phyloP scores from a whole-genome alignment of 2,329 filamentous ascomycete genomes.

The Hypoxylon sp. region DNA sequence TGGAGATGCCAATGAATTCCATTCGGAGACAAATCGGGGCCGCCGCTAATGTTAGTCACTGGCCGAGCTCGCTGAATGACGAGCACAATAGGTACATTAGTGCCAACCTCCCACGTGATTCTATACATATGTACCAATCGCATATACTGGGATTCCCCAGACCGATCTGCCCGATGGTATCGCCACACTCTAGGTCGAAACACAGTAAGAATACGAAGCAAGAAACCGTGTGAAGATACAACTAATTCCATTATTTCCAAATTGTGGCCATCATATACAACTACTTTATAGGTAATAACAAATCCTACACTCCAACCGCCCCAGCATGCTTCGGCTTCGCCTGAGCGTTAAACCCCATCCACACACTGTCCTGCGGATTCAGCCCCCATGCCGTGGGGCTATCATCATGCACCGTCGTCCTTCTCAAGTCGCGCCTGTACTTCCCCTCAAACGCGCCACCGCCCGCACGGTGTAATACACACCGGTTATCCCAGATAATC shows the following conservation, averaged over 20 bases:
- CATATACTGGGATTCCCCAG: background rate
- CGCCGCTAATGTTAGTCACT: background rate
- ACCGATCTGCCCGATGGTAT: too few species aligned
- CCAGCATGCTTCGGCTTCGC: slow-evolving; percentile 30
- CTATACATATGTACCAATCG: background rate
- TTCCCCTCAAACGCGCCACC: slow-evolving; percentile 64
- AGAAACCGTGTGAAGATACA: background rate
- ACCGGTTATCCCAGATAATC: slow-evolving; percentile 72
- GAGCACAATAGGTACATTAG: background rate
- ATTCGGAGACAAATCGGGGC: slow-evolving; percentile 4
- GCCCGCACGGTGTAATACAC: slow-evolving; percentile 68
- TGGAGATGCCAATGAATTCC: background rate
- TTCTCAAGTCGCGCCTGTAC: slow-evolving; percentile 67
- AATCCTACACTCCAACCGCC: slow-evolving; percentile 22
- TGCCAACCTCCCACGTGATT: slow-evolving; percentile 12
- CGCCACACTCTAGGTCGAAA: background rate
- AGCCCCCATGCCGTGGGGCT: slow-evolving; percentile 58
- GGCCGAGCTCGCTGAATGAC: background rate
- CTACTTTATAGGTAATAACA: background rate
- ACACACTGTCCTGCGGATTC: slow-evolving; percentile 50
- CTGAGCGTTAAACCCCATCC: slow-evolving; percentile 46
- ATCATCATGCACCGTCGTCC: slow-evolving; percentile 69
- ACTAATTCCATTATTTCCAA: background rate
- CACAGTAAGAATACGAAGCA: slow-evolving; percentile 2
- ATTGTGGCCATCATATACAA: slow-evolving; percentile 1